A percentile compares a stretch with the other conserved stretches of the same genome.
Evolutionary conservation across 371 early-diverging fungal genomes (phyloP).

Genomic region (Mortierella sp.): DNA sequence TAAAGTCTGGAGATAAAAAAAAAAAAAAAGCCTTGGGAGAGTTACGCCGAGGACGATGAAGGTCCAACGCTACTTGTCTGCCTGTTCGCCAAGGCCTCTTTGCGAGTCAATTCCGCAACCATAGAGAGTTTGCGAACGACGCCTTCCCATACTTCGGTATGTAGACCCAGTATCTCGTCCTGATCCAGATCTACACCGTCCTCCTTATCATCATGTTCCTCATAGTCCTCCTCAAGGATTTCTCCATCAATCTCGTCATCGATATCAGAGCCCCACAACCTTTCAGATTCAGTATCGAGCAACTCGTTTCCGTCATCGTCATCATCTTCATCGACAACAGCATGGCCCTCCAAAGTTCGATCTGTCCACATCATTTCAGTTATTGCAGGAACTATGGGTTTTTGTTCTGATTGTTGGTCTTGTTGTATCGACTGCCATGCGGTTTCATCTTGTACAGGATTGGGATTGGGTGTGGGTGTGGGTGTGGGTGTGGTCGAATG

Average conservation of each 20-base stretch:
- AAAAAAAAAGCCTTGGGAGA: neutral
- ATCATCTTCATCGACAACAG: conserved; percentile 48
- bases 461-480: neutral
- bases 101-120: conserved; percentile 1
- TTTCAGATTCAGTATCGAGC: conserved; percentile 40
- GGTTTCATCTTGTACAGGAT: neutral
- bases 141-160: neutral
- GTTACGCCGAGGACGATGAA: neutral
- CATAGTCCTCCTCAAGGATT: conserved; percentile 26
- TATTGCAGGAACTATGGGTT: neutral
- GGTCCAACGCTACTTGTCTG: neutral
- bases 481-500: neutral
- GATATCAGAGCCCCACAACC: conserved; percentile 20
- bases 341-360: conserved; percentile 46
- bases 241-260: conserved; percentile 49
- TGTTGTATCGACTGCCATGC: neutral
- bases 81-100: neutral
- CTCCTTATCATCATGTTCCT: conserved; percentile 19
- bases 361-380: conserved; percentile 16
- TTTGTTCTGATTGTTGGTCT: neutral
- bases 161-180: neutral
- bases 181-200: conserved; percentile 21
- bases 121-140: neutral
- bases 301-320: conserved; percentile 53
- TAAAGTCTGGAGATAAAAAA: neutral